Evolutionary conservation across 2,329 filamentous ascomycete genomes (phyloP).

Genomic region (Aspergillus quadricinctus): DNA sequence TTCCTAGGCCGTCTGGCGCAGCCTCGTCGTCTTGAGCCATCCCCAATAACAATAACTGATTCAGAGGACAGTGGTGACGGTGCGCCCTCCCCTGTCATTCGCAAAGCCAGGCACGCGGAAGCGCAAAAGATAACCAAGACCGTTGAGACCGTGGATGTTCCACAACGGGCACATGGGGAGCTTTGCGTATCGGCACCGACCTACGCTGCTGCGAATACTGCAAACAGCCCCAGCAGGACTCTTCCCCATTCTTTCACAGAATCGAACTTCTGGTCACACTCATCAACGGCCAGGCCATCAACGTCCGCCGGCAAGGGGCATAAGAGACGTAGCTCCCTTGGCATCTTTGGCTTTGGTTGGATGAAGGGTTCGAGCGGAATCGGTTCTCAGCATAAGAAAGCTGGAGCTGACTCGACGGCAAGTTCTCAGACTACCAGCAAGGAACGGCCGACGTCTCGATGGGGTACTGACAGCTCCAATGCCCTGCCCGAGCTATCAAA

Average conservation of each 20-base stretch:
- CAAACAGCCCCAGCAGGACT: constrained; percentile 4
- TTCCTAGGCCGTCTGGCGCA: constrained; percentile 31
- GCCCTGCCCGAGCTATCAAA: constrained; percentile 6
- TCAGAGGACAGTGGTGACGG: constrained; percentile 24
- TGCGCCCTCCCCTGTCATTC: constrained; percentile 32
- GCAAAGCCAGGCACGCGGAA: constrained; percentile 23
- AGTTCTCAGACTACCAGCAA: constrained; percentile 5
- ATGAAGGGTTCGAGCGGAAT: constrained; percentile 32
- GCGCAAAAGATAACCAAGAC: constrained; percentile 6
- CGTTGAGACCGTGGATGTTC: constrained; percentile 11
- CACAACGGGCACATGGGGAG: constrained; percentile 10
- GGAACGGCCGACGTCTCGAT: constrained; percentile 11
- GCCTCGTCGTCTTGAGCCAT: constrained; percentile 22
- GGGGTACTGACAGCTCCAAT: constrained; percentile 13
- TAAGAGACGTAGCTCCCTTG: constrained; percentile 35
- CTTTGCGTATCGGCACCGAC: constrained; percentile 15
- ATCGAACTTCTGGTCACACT: constrained; percentile 15
- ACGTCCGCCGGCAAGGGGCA: constrained; percentile 30
- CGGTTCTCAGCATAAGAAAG: constrained; percentile 17
- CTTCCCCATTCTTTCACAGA: constrained; percentile 29
- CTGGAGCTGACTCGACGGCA: constrained; percentile 9
- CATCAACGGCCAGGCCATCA: constrained; percentile 16
- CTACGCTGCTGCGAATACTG: constrained; percentile 8
- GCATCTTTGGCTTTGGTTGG: constrained; percentile 38
- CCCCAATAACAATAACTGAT: constrained; percentile 23